Evolutionary conservation across 306 rosid species (phyloP), one percentile per base, ranked within the genome.

Genomic region (Erythrophleum fordii): DNA sequence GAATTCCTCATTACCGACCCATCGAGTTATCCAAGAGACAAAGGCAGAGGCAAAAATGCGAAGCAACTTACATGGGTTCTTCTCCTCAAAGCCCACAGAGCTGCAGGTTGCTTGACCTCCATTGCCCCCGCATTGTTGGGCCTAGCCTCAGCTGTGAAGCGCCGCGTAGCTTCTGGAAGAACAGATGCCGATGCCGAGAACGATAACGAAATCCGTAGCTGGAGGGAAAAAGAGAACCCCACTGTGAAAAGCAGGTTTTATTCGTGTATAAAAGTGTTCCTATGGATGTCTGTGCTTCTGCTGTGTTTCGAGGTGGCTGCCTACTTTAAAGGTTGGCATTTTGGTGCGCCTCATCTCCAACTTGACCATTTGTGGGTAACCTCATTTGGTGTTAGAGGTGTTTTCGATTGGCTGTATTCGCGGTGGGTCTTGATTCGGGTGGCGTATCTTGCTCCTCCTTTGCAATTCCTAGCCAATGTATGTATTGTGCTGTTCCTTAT

Each of bases 51-150:
- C 4, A 94, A 87, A 68, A 94, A 94, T 73, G 97, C 98, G 3
- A 94, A 87, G 74, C 97, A 94, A 72, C 89, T 94, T 35, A 94
- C 97, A 4, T 94, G 98, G 98, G 97, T 94, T 72, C 97, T 94
- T 65, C 97, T 94, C 58, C 97, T 94, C 79, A 94, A 86, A 80
- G 98, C 97, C 58, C 98, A 94, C 83, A 85, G 83, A 41, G 98
- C 97, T 48, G 97, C 97, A 16, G 98, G 98, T 39, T 94, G 97
- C 81, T 58, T 94, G 8, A 85, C 97, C 53, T 91, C 90, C 77
- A 66, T 94, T 20, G 92, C 86, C 68, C 87, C 98, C 1, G 87
- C 97, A 87, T 81, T 90, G 86, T 72, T 86, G 35, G 64, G 79
- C 35, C 78, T 94, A 0, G 89, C 83, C 25, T 80, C 91, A 8